These are phyloP conservation scores for Pseudoscleropodium purum DNA, from an alignment of 225 moss, liverwort and hornwort species.

Conservation along the genomic window DNA sequence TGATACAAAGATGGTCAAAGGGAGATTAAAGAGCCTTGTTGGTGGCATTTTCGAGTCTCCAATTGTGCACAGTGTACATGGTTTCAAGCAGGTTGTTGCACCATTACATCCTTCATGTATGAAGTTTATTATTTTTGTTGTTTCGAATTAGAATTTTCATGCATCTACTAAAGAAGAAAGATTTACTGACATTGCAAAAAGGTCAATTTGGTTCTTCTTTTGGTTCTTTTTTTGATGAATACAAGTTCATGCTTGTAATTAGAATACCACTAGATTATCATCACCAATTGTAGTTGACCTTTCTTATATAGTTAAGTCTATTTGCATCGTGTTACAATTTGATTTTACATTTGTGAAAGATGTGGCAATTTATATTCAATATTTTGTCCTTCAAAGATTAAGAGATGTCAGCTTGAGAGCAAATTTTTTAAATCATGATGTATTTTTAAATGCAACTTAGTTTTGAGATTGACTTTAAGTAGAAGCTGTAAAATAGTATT, in stretches of 20 bases:
- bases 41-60: fast-evolving
- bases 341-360: background rate
- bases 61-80: fast-evolving
- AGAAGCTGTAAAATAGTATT: background rate
- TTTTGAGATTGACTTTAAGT: background rate
- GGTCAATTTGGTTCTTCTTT: background rate
- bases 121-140: background rate
- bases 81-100: background rate
- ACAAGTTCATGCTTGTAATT: background rate
- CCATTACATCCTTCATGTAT: background rate
- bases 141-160: background rate
- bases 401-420: fast-evolving
- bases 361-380: background rate
- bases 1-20: fast-evolving
- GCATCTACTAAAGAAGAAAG: background rate
- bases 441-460: background rate
- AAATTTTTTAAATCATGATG: background rate
- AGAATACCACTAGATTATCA: background rate
- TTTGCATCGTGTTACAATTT: background rate
- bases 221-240: background rate
- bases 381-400: background rate
- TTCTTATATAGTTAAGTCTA: background rate
- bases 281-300: background rate
- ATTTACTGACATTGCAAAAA: too few relatives aligned
- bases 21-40: fast-evolving